Evolutionary conservation across 768 basidiomycete species (phyloP), one percentile per base, ranked within the genome.

Genomic region (Boletus insuetus): DNA sequence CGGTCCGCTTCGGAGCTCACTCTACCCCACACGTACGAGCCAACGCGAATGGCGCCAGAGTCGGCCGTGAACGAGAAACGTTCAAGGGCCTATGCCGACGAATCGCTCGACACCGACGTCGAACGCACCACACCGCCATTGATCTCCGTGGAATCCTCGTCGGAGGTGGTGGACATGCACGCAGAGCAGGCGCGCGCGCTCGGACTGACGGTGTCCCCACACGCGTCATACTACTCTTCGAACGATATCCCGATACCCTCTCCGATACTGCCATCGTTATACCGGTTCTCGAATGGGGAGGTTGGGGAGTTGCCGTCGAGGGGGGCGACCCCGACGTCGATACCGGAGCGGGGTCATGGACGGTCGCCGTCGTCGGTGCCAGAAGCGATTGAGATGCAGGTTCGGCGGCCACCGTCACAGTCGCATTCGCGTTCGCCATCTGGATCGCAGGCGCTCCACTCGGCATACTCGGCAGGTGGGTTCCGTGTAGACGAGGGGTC

Each of bases 1-100:
- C 81, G 85, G 6, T 89, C 89, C 1, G 68, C 77, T 3, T 90
- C 87, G 0, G 89, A 91, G 59, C 58, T 85, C 10, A 79, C 80
- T 4, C 60, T 61, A 44, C 53, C 59, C 53, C 43, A 72, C 41
- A 56, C 54, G 46, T 87, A 88, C 55, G 83, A 83, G 51, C 79
- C 82, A 1, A 75, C 76, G 4, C 64, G 61, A 24, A 72, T 70
- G 48, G 69, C 75, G 2, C 66, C 66, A 26, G 64, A 58, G 17
- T 38, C 39, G 24, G 63, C 56, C 9, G 29, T 41, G 32, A 45
- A 51, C 35, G 63, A 65, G 49, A 69, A 65, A 38, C 50, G 24
- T 13, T 45, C 3, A 1, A 39, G 10, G 12, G 31, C 32, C 6
- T 59, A 52, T 13, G 13, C 14, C 14, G 20, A 58, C 26, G 53